Percentiles rank a stretch among this genome's conserved stretches.
phyloP scores from a whole-genome alignment of 148 eudicot species.

The Beta vulgaris region DNA sequence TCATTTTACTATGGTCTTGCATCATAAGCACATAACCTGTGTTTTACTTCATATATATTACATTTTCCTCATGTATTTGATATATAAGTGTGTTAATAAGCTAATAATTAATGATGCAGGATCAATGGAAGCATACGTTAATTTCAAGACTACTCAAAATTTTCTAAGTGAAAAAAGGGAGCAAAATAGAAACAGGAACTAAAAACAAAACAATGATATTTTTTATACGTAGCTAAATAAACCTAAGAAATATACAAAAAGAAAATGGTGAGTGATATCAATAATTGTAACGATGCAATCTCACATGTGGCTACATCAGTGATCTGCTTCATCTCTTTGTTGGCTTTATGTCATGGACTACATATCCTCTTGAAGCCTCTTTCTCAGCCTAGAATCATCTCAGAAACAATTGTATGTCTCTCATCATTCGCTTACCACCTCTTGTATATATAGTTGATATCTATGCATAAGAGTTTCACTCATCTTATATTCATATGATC shows the following conservation, averaged over 20 bases:
- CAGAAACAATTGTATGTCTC: slow-evolving; percentile 64
- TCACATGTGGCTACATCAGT: slow-evolving; percentile 36
- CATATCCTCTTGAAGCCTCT: slow-evolving; percentile 53
- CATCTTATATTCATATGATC: too few species aligned
- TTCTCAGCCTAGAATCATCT: slow-evolving; percentile 75
- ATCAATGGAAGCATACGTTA: not conserved
- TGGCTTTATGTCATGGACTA: slow-evolving; percentile 50
- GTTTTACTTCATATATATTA: too few species aligned
- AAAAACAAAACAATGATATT: too few species aligned
- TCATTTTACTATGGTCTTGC: too few species aligned
- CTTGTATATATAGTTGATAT: not conserved
- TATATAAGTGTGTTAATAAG: not conserved
- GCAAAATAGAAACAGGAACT: not conserved
- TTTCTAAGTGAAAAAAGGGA: not conserved
- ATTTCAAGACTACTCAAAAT: not conserved
- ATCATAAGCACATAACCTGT: too few species aligned
- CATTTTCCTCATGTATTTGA: too few species aligned
- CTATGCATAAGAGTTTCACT: not conserved
- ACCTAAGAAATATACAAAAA: too few species aligned
- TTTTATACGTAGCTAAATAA: too few species aligned
- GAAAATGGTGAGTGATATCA: not conserved
- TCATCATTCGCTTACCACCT: not conserved
- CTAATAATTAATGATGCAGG: not conserved
- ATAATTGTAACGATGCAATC: slow-evolving; percentile 14
- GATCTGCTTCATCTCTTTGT: slow-evolving; percentile 37